Conservation (phyloP, 306 rosid genomes). For the Quercus glauca region DNA sequence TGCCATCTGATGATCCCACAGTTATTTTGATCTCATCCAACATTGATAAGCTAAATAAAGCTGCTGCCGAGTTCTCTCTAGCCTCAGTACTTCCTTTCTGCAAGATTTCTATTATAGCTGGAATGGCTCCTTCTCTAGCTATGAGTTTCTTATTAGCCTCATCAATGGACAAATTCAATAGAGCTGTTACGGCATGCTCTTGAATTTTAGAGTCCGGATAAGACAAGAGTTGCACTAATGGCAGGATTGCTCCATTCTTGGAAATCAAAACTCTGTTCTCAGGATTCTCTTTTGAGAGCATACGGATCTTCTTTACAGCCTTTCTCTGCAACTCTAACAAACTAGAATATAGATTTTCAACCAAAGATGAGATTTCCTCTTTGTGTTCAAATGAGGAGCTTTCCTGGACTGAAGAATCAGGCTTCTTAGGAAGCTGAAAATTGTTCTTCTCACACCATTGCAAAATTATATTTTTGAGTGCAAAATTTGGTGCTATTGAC, state of each 20-base stretch:
- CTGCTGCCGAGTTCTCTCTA: slow-evolving; percentile 81
- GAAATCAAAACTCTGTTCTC: slow-evolving; percentile 72
- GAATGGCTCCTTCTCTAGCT: slow-evolving; percentile 71
- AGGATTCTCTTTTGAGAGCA: slow-evolving; percentile 76
- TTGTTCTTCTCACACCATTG: slow-evolving; percentile 74
- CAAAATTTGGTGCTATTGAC: slow-evolving; percentile 52
- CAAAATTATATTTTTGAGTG: slow-evolving; percentile 53
- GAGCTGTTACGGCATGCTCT: slow-evolving; percentile 81
- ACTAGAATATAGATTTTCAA: slow-evolving; percentile 43
- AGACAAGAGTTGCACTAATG: slow-evolving; percentile 61
- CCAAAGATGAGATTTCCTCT: slow-evolving; percentile 53
- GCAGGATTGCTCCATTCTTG: slow-evolving; percentile 66
- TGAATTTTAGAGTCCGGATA: slow-evolving; percentile 70
- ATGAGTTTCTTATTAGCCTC: slow-evolving; percentile 70
- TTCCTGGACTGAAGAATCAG: slow-evolving; percentile 20
- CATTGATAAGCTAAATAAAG: slow-evolving; percentile 92
- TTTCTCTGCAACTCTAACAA: slow-evolving; percentile 56
- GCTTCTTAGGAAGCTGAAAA: slow-evolving; percentile 50
- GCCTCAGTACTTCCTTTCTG: slow-evolving; percentile 62
- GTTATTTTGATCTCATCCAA: slow-evolving; percentile 63
- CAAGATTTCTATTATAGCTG: slow-evolving; percentile 70
- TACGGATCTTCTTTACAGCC: slow-evolving; percentile 66
- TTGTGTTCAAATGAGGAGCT: slow-evolving; percentile 28
- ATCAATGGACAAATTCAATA: slow-evolving; percentile 71
- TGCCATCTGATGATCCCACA: slow-evolving; percentile 57